These are phyloP conservation scores for Ceratocystis albifundus DNA, from an alignment of 2,329 filamentous ascomycete genomes.

Conservation along the genomic window DNA sequence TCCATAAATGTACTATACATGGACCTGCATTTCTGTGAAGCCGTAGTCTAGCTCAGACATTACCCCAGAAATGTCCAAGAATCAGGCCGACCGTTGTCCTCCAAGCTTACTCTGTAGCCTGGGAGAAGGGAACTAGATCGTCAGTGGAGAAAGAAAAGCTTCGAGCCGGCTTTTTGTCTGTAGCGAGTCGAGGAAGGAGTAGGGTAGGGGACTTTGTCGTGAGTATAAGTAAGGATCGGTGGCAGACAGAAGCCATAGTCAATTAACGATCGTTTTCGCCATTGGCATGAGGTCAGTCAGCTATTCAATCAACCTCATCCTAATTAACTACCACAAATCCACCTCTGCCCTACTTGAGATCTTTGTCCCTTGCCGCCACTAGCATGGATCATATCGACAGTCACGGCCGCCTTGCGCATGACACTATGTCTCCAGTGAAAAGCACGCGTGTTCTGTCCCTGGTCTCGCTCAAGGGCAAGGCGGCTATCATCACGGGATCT, in stretches of 20 bases:
- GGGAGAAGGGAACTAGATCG: too few relatives aligned
- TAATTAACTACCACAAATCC: background rate
- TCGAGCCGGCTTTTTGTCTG: background rate
- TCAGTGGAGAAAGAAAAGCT: background rate
- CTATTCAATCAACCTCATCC: too few relatives aligned
- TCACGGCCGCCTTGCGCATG: constrained; percentile 44
- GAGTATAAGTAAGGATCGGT: constrained; percentile 1
- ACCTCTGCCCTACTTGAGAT: background rate
- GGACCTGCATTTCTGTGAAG: background rate
- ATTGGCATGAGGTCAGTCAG: too few relatives aligned
- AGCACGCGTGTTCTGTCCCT: constrained; percentile 48
- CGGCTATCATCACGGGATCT: constrained; percentile 25
- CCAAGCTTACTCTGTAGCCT: too few relatives aligned
- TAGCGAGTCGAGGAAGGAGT: background rate
- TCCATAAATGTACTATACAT: background rate
- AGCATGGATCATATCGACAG: constrained; percentile 35
- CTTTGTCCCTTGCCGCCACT: background rate
- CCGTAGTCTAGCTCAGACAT: background rate
- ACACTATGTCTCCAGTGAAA: constrained; percentile 41
- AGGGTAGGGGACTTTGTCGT: too few relatives aligned
- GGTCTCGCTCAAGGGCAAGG: constrained; percentile 52
- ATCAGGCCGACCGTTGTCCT: too few relatives aligned
- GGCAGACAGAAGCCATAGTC: background rate
- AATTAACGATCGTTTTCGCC: too few relatives aligned
- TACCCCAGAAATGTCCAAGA: too few relatives aligned